Percentiles rank a stretch among this genome's conserved stretches.
Conservation (phyloP, 1,284 basidiomycete species). For the Kalmanozyma brasiliensis region DNA sequence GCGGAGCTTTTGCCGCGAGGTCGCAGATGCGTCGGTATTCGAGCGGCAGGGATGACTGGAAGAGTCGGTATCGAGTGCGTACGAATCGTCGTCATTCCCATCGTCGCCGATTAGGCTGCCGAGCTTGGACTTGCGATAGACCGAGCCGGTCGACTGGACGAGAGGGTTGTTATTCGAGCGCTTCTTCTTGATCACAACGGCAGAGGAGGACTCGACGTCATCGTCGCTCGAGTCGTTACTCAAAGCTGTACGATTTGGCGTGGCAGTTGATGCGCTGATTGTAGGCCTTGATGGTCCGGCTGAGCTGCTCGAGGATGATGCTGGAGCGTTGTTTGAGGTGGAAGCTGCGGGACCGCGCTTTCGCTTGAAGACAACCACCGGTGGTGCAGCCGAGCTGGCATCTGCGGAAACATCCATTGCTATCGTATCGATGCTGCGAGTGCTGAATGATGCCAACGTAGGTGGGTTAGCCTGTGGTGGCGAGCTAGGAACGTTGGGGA, state of each 20-base stretch:
- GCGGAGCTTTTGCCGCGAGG: conserved; percentile 57
- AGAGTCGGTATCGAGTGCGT: conserved; percentile 1
- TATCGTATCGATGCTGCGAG: not conserved
- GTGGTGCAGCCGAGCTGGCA: not conserved
- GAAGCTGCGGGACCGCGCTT: conserved; percentile 33
- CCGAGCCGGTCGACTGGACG: conserved; percentile 28
- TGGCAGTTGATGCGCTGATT: not conserved
- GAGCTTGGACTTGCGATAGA: conserved; percentile 20
- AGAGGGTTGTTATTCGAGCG: conserved; percentile 29
- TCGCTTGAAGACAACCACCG: conserved; percentile 34
- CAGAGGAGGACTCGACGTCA: conserved; percentile 9
- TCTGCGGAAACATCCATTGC: conserved; percentile 14
- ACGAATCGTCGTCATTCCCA: conserved; percentile 9
- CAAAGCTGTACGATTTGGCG: not conserved
- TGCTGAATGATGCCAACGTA: not conserved
- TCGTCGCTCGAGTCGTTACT: conserved; percentile 16
- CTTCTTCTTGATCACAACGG: conserved; percentile 42
- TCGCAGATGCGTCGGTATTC: conserved; percentile 1
- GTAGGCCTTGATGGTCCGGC: conserved; percentile 27
- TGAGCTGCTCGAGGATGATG: conserved; percentile 3
- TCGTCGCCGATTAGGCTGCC: conserved; percentile 3
- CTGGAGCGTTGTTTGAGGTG: not conserved
- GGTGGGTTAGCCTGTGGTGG: conserved; percentile 8
- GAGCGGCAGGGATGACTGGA: not conserved
- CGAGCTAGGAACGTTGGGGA: not conserved